Evolutionary conservation across 164 flowering plant species (phyloP).

Genomic region (Chloranthus sessilifolius): DNA sequence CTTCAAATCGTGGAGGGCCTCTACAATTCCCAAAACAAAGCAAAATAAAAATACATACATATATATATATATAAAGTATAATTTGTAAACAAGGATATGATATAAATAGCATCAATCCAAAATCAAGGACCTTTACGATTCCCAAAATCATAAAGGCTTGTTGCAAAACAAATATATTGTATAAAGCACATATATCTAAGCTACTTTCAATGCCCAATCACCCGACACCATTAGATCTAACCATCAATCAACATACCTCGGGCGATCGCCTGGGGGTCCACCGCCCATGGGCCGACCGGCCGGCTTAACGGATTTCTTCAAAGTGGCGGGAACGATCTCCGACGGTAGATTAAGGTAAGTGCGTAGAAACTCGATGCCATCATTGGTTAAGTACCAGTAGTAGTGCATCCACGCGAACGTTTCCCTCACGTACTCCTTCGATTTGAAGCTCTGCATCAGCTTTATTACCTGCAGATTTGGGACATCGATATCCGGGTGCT

Average conservation of each 20-base stretch:
- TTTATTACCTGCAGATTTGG: conserved; percentile 49
- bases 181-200: no score
- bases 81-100: no score
- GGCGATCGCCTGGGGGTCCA: conserved; percentile 37
- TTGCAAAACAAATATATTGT: no score
- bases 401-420: conserved; percentile 43
- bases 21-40: neutral
- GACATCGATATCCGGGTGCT: conserved; percentile 49
- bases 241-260: conserved; percentile 31
- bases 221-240: no score
- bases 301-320: conserved; percentile 40
- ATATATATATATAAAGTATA: no score
- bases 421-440: conserved; percentile 39
- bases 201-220: no score
- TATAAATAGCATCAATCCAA: no score
- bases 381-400: conserved; percentile 40
- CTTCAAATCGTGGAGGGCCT: conserved; percentile 7
- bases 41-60: no score
- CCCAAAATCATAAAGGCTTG: no score
- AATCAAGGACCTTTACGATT: no score
- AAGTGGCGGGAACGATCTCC: conserved; percentile 48
- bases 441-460: conserved; percentile 47
- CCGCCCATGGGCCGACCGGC: conserved; percentile 39
- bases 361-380: conserved; percentile 32
- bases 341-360: conserved; percentile 39